A percentile compares a stretch with the other conserved stretches of the same genome.
Evolutionary conservation across 768 basidiomycete genomes (phyloP).

Genomic region (Hygrocybe punicea): DNA sequence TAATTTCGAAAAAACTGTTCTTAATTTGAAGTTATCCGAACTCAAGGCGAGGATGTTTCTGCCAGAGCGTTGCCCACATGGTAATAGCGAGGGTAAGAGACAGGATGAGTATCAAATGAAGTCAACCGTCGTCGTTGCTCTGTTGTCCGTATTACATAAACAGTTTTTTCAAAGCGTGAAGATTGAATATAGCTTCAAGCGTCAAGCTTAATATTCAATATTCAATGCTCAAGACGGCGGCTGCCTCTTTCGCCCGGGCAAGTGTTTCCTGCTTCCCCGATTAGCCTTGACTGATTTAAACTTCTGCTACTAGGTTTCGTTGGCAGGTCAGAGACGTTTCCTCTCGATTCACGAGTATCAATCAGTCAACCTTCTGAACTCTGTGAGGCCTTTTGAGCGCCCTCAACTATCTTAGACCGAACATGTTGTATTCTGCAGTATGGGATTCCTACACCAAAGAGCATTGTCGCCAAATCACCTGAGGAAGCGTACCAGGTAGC

Average conservation of each 20-base stretch:
- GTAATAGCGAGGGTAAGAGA: constrained; percentile 59
- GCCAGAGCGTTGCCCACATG: constrained; percentile 54
- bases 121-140: constrained; percentile 81
- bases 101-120: constrained; percentile 48
- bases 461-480: constrained; percentile 79
- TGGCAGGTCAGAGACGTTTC: constrained; percentile 83
- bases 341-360: constrained; percentile 99
- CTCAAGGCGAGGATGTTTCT: constrained; percentile 76
- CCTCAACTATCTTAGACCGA: background rate
- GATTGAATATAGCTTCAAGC: too few species aligned
- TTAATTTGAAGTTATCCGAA: constrained; percentile 54
- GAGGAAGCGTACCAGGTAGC: constrained; percentile 89
- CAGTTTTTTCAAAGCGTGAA: too few species aligned
- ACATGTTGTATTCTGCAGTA: constrained; percentile 52
- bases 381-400: constrained; percentile 48
- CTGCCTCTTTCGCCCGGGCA: constrained; percentile 63
- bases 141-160: too few species aligned
- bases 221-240: too few species aligned
- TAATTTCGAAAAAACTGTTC: constrained; percentile 70
- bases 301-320: constrained; percentile 52
- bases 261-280: constrained; percentile 15
- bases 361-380: constrained; percentile 90
- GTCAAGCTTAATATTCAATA: too few species aligned
- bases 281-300: background rate
- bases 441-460: constrained; percentile 92